Base-by-base conservation (phyloP, 257 asterid species). In the Nicotiana knightiana region DNA sequence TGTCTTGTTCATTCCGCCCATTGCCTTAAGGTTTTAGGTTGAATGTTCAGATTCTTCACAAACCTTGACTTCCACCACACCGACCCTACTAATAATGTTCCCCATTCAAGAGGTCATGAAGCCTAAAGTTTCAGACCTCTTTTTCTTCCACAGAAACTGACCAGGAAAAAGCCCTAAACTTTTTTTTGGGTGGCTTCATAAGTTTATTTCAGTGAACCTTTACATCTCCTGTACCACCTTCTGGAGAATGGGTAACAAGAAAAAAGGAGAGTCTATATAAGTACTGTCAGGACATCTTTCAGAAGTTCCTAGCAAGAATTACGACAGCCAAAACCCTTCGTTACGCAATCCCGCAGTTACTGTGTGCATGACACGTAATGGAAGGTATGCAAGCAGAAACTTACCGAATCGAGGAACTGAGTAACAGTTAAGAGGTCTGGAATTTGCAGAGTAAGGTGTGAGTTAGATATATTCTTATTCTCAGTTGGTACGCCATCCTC, bases 391-490 rank as follows among this genome's bases (percentile, higher is more conserved):
- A 48, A 73, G 26, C 15, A 73, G 63, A 82, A 80, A 75, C 90
- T 32, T 93, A 93, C 97, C 90, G 91, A 90, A 81, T 91, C 91
- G 84, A 93, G 84, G 89, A 93, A 88, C 79, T 93, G 93, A 84
- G 92, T 87, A 32, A 91, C 94, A 53, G 91, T 88, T 86, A 91
- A 85, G 86, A 93, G 89, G 84, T 79, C 81, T 83, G 91, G 93
- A 83, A 87, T 89, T 79, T 82, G 90, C 85, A 85, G 53, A 39
- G 90, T 85, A 85, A 86, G 81, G 67, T 82, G 91, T 82, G 94
- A 89, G 89, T 87, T 81, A 67, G 88, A 77, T 83, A 88, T 92
- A 57, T 87, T 81, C 83, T 85, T 91, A 77, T 90, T 90, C 73
- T 70, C 91, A 11, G 92, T 86, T 67, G 91, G 90, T 85, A 67